Base-by-base conservation (phyloP, 2,329 filamentous ascomycete species). In the Aspergillus quadricinctus region DNA sequence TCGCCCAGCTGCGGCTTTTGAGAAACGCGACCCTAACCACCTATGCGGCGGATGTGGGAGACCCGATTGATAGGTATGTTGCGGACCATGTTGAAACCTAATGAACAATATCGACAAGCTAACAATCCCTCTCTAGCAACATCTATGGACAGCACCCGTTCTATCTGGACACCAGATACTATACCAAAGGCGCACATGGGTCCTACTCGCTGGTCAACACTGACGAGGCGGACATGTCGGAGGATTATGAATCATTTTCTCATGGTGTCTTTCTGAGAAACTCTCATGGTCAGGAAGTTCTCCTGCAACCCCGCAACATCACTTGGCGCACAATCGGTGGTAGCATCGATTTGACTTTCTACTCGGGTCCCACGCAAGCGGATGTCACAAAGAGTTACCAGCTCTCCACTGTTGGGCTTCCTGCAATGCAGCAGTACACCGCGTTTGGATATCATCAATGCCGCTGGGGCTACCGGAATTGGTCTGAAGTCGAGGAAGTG, bases 381-480 rank as follows among this genome's bases (percentile, higher is more conserved):
- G 82, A 87, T 11, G 85, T 92, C 25, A 89, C 85, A 17, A 84
- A 83, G 68, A 81, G 88, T 41, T 94, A 93, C 68, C 86, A 89
- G 60, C 72, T 76, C 55, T 85, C 82, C 53, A 82, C 86, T 1
- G 78, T 87, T 52, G 89, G 90, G 0, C 75, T 89, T 4, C 89
- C 90, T 1, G 86, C 86, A 0, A 86, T 93, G 84, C 88, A 92
- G 67, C 86, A 89, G 62, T 94, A 94, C 75, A 93, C 85, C 80
- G 85, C 87, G 0, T 84, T 95, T 58, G 91, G 91, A 0, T 93
- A 82, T 68, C 90, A 95, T 62, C 90, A 95, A 69, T 93, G 89
- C 64, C 82, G 89, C 57, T 94, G 90, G 86, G 90, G 90, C 0
- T 94, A 94, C 69, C 76, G 81, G 41, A 90, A 89, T 64, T 91